Conservation (phyloP, 108 stramenopile genomes). For the Stephanodiscus triporus region DNA sequence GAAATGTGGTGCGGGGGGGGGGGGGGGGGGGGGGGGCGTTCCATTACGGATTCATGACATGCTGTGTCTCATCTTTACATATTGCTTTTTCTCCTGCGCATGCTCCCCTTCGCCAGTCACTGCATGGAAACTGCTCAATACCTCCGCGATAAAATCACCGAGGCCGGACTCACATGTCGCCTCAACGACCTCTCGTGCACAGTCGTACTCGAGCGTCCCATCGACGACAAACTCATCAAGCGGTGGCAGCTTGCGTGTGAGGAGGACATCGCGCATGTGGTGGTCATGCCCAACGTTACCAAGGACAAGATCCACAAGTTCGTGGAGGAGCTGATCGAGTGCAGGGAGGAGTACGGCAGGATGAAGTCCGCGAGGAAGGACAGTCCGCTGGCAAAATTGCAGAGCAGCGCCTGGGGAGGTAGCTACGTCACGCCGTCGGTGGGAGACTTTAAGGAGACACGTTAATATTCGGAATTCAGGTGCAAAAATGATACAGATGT, state of each 20-base stretch:
- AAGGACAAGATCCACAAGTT: conserved; percentile 80
- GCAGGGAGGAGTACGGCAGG: conserved; percentile 56
- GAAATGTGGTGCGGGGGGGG: no score
- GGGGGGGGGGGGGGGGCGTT: background rate
- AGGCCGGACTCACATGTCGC: conserved; percentile 72
- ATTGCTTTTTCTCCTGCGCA: background rate
- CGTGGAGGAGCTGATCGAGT: conserved; percentile 74
- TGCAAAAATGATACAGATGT: background rate
- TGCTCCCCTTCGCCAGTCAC: conserved; percentile 48
- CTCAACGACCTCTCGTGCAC: conserved; percentile 82
- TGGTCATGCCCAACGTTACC: conserved; percentile 92
- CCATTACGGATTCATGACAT: background rate
- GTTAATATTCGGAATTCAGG: conserved; percentile 2
- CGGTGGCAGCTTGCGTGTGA: conserved; percentile 90
- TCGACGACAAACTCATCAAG: conserved; percentile 76
- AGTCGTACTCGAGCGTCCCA: conserved; percentile 84
- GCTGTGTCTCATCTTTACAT: background rate
- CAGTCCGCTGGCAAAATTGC: conserved; percentile 59
- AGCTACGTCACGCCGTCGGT: conserved; percentile 34
- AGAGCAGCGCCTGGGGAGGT: conserved; percentile 54
- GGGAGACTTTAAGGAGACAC: conserved; percentile 23
- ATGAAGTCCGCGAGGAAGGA: conserved; percentile 54
- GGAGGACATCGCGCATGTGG: conserved; percentile 91
- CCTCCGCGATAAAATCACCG: conserved; percentile 70
- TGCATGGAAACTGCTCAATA: conserved; percentile 89